phyloP scores from a whole-genome alignment of 208 protist genomes.

The Acanthamoeba quina region DNA sequence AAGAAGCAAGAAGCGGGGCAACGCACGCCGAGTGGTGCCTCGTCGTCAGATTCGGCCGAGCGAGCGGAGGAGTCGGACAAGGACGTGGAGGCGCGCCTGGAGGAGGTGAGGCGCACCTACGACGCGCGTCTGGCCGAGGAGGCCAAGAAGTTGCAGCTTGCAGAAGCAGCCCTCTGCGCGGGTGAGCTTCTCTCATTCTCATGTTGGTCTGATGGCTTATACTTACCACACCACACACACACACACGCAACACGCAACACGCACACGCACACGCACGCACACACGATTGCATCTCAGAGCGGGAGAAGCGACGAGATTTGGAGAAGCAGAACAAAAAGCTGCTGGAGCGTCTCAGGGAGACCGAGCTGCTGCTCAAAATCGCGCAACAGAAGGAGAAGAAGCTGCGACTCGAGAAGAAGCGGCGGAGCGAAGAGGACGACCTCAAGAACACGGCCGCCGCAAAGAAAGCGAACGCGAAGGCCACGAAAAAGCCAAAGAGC shows the following conservation, averaged over 20 bases:
- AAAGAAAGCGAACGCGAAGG: background rate
- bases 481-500: background rate
- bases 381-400: slow-evolving; percentile 27
- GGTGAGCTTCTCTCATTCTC: background rate
- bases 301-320: background rate
- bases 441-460: background rate
- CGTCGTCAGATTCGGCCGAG: background rate
- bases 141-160: background rate
- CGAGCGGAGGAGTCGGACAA: background rate
- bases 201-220: background rate
- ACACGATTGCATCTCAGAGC: background rate
- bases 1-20: background rate
- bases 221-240: background rate
- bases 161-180: background rate
- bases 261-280: background rate
- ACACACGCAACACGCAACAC: too few species aligned
- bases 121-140: background rate
- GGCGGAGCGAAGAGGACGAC: background rate
- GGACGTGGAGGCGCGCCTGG: background rate
- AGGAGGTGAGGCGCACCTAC: background rate
- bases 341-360: background rate
- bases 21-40: background rate
- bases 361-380: slow-evolving; percentile 33
- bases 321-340: slow-evolving; percentile 43
- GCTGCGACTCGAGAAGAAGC: slow-evolving; percentile 36